These are phyloP conservation scores for Pythium scleroteichum DNA, from an alignment of 352 stramenopile species.

Conservation along the genomic window DNA sequence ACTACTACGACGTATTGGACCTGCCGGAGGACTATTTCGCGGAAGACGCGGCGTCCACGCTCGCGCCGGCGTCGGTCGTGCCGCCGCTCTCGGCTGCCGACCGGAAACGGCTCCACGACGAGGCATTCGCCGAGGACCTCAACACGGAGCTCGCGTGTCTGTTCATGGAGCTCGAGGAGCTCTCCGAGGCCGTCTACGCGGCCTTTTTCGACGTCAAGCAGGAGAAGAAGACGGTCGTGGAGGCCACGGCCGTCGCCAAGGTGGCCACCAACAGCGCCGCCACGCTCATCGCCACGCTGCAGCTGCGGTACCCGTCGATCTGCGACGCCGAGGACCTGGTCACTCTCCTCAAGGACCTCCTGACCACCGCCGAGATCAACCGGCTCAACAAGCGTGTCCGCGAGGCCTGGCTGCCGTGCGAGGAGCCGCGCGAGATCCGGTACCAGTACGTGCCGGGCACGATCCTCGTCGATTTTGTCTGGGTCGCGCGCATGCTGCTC, in stretches of 20 bases:
- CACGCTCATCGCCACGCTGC: slow-evolving; percentile 23
- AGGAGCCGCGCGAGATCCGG: neutral
- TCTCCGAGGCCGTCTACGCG: slow-evolving; percentile 21
- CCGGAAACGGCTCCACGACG: slow-evolving; percentile 19
- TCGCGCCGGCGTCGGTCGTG: neutral
- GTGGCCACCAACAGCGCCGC: slow-evolving; percentile 28
- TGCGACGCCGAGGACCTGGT: slow-evolving; percentile 24
- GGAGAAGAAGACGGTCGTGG: slow-evolving; percentile 36
- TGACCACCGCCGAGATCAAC: neutral
- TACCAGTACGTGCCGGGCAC: slow-evolving; percentile 3
- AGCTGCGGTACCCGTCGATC: slow-evolving; percentile 28
- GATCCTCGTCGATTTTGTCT: neutral
- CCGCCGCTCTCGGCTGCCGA: slow-evolving; percentile 2
- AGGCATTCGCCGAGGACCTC: slow-evolving; percentile 32
- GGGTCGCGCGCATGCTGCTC: neutral
- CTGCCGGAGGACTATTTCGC: slow-evolving; percentile 9
- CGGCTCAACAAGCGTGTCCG: neutral
- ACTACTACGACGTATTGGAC: slow-evolving; percentile 7
- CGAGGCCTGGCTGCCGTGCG: neutral
- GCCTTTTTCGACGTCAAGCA: slow-evolving; percentile 37
- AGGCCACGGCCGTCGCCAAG: slow-evolving; percentile 36
- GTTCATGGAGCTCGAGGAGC: slow-evolving; percentile 34
- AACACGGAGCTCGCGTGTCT: slow-evolving; percentile 28
- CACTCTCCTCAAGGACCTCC: slow-evolving; percentile 3
- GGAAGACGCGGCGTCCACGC: neutral